Evolutionary conservation across 2,329 filamentous ascomycete species (phyloP).

Genomic region (Colletotrichum somersetense): DNA sequence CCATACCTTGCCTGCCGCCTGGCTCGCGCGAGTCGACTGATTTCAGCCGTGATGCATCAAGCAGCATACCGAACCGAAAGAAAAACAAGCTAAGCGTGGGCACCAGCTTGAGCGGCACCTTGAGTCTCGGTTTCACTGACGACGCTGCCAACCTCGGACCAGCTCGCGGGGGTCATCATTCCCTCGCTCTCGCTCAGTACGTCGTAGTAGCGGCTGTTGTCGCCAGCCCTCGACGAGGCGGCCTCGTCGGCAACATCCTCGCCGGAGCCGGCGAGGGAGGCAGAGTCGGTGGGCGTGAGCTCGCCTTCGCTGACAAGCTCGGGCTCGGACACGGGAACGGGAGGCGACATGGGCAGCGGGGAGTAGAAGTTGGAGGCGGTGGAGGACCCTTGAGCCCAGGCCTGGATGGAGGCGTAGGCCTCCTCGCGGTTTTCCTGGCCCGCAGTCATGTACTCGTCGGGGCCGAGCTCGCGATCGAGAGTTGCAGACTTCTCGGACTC

Average conservation of each 20-base stretch:
- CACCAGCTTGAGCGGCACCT: constrained; percentile 45
- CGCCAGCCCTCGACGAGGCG: constrained; percentile 53
- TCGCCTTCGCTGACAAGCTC: constrained; percentile 66
- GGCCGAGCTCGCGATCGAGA: constrained; percentile 50
- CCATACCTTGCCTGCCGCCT: constrained; percentile 8
- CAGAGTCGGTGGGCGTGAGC: constrained; percentile 70
- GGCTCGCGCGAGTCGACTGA: constrained; percentile 9
- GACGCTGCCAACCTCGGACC: constrained; percentile 75
- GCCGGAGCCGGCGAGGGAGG: constrained; percentile 65
- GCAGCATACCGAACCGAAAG: constrained; percentile 6
- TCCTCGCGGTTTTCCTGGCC: constrained; percentile 61
- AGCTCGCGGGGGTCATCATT: constrained; percentile 71
- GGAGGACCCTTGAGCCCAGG: constrained; percentile 71
- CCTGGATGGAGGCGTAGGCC: constrained; percentile 72
- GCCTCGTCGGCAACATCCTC: constrained; percentile 62
- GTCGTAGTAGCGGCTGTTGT: constrained; percentile 60
- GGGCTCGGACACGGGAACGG: constrained; percentile 63
- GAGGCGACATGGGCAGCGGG: constrained; percentile 66
- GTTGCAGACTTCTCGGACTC: constrained; percentile 39
- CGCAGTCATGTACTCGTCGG: constrained; percentile 66
- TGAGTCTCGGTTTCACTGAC: constrained; percentile 66
- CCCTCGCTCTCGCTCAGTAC: constrained; percentile 72
- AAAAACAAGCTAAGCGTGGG: constrained; percentile 47
- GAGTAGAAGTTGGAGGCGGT: constrained; percentile 68
- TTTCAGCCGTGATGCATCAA: constrained; percentile 5